Evolutionary conservation across 768 basidiomycete genomes (phyloP), one percentile per base, ranked within the genome.

Genomic region (Mrakia frigida): DNA sequence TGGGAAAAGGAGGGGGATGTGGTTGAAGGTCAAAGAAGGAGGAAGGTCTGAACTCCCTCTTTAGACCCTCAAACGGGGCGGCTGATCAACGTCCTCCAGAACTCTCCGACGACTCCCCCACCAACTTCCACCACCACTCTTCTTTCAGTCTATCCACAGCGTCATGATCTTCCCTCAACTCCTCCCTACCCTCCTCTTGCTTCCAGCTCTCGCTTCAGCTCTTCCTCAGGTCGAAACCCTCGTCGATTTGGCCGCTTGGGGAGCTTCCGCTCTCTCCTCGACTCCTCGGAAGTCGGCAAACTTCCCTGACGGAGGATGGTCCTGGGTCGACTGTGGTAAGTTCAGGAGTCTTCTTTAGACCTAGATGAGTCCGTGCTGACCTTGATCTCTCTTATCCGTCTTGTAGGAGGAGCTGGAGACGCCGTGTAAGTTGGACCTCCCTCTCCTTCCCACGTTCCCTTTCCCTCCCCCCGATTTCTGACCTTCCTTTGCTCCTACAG

Each of bases 311-410:
- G 53, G 85, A 87, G 6, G 86, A 67, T 94, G 93, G 93, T 83
- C 83, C 18, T 97, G 88, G 81, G 70, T 53, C 0, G 85, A 90
- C 83, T 97, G 94, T 83, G 92, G 94, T 94, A 79, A 52, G 90
- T 85, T 21, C 68, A 73, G 4, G 61, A 70, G 28, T 53, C 25
- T 70, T n/a, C 50, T 25, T 16, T 53, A 13, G 50, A 25, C 31
- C 11, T 3, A 35, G 31, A 13, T 18, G 11, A 23, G 6, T 52
- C 10, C 16, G 1, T 28, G 25, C 70, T 50, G 52, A 72, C 50
- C 16, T 13, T 9, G 3, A 21, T n/a, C n/a, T n/a, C 56, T 28
- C 37, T 60, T 46, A 46, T 37, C 28, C 60, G 33, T 72, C 6
- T 23, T 18, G 16, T 41, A 73, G 72, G 72, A 37, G 35, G 33